These are phyloP conservation scores for Eimeria tenella DNA, from an alignment of 169 alveolate genomes.

Conservation along the genomic window DNA sequence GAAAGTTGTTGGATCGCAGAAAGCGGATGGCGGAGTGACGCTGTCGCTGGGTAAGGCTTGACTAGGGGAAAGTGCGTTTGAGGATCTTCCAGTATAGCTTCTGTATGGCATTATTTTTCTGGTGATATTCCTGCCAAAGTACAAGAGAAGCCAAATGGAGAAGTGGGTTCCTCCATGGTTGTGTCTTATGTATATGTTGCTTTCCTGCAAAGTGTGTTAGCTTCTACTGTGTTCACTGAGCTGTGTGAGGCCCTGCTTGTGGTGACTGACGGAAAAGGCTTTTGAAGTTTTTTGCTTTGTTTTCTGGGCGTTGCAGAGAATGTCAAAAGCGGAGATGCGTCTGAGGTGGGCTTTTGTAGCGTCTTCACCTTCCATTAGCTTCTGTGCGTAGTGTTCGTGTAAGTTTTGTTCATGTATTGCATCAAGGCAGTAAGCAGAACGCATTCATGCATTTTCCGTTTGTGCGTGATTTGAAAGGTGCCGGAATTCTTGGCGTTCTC, in stretches of 20 bases:
- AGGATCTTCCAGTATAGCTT: not conserved
- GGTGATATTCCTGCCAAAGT: not conserved
- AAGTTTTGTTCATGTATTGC: not conserved
- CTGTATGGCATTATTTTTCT: not conserved
- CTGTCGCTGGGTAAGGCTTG: conserved; percentile 78
- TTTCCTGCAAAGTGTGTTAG: too few relatives aligned
- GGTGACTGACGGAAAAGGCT: not conserved
- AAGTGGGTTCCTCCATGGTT: too few relatives aligned
- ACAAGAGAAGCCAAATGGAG: too few relatives aligned
- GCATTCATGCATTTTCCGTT: too few relatives aligned
- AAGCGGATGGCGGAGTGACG: conserved; percentile 90
- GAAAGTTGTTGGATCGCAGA: conserved; percentile 85
- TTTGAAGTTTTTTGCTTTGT: not conserved
- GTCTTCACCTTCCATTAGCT: not conserved
- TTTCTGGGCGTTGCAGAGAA: not conserved
- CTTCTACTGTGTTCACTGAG: too few relatives aligned
- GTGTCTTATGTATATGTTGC: too few relatives aligned
- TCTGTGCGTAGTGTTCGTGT: not conserved
- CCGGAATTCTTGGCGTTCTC: too few relatives aligned
- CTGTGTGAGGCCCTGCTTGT: too few relatives aligned
- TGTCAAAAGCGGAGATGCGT: conserved; percentile 77
- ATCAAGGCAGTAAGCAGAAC: too few relatives aligned
- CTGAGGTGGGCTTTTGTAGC: conserved; percentile 40
- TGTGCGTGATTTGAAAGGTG: too few relatives aligned
- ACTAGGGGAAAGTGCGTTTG: conserved; percentile 19